phyloP scores from a whole-genome alignment of 371 early-diverging fungal species.

The Mucor piriformis region DNA sequence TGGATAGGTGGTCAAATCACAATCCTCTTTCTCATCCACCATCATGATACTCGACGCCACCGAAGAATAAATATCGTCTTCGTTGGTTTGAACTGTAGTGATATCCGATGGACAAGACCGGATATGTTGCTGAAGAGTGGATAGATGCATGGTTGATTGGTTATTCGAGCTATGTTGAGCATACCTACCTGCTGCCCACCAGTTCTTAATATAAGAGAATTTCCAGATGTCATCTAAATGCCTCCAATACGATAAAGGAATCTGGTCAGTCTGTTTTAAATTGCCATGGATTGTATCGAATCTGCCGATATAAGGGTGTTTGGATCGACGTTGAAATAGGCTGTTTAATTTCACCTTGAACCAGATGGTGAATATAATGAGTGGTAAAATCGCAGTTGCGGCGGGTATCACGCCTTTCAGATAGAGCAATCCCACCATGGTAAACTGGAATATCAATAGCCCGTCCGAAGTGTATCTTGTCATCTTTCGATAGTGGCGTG shows the following conservation, averaged over 20 bases:
- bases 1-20: constrained; percentile 23
- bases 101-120: constrained; percentile 1
- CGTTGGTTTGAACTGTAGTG: background rate
- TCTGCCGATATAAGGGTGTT: constrained; percentile 48
- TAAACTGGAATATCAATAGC: constrained; percentile 82
- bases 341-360: constrained; percentile 51
- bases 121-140: constrained; percentile 3
- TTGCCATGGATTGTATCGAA: constrained; percentile 7
- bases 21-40: background rate
- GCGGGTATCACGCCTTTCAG: constrained; percentile 57
- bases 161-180: constrained; percentile 20
- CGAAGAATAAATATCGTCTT: background rate
- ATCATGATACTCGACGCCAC: background rate
- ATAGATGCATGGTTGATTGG: constrained; percentile 8
- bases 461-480: constrained; percentile 80
- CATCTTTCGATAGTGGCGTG: constrained; percentile 73
- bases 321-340: constrained; percentile 45
- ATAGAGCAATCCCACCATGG: constrained; percentile 79
- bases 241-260: background rate
- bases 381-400: constrained; percentile 48
- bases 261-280: background rate
- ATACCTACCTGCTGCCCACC: constrained; percentile 44
- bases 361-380: constrained; percentile 56
- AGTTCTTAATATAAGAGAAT: constrained; percentile 31
- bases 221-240: constrained; percentile 44